Evolutionary conservation across 768 basidiomycete genomes (phyloP), one percentile per base, ranked within the genome.

Genomic region (Trametes villosa): DNA sequence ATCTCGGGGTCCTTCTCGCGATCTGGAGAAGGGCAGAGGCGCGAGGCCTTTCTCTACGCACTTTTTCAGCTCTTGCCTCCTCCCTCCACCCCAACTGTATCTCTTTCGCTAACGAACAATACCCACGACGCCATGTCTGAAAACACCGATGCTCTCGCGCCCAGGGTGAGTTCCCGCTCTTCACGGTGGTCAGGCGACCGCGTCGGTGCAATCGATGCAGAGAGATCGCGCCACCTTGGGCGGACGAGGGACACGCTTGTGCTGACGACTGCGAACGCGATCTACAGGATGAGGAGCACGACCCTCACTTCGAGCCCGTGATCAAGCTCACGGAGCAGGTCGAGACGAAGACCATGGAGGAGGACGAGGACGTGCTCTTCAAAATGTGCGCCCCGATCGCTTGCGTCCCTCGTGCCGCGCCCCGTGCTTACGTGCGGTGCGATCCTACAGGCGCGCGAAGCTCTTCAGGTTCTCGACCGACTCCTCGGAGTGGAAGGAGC

Each of bases 321-420:
- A 89, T 97, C 80, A 92, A 86, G 77, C 91, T 98, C 76, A 96
- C 94, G 9, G 91, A 99, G 76, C 88, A 93, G 73, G 92, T 99
- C 63, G 92, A 95, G 74, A 89, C 88, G 57, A 96, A 96, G 86
- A 98, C 96, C 8, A 79, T 83, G 71, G 97, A 99, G 76, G 97
- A 98, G 74, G 88, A 96, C 67, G 97, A 99, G 75, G 84, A 91
- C 29, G 85, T 88, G 29, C 78, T 91, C 65, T 98, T 98, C 87
- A 98, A 98, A 83, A 92, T 98, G 96, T 96, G 69, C 71, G 92
- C 82, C 41, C 50, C 60, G 70, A 62, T 59, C 59, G 61, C 71
- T 58, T 60, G 72, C 73, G 70, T 63, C 74, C 67, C 46, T 11
- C 38, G 53, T 51, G 44, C 20, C 51, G 30, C 46, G 47, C 26